A percentile compares a stretch with the other conserved stretches of the same genome.
Evolutionary conservation across 2,329 filamentous ascomycete species (phyloP).

Genomic region (Corinectria fuckeliana): DNA sequence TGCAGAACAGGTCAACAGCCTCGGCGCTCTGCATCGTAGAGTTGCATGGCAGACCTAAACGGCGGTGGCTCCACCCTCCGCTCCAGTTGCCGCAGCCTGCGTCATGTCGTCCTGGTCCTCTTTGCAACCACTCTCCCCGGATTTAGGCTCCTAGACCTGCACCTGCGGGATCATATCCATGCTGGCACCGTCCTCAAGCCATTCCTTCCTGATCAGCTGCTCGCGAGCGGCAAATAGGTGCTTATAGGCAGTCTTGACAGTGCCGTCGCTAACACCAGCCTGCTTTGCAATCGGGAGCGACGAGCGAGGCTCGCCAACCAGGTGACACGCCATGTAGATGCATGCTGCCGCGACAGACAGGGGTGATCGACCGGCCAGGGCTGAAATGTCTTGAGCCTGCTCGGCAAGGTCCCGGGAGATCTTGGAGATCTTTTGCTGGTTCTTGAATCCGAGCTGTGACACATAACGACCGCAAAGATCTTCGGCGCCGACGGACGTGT

Average conservation of each 20-base stretch:
- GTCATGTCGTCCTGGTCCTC: not conserved
- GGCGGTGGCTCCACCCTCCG: conserved; percentile 4
- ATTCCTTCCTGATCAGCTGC: conserved; percentile 75
- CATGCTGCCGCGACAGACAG: conserved; percentile 93
- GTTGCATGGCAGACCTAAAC: not conserved
- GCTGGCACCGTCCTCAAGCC: conserved; percentile 75
- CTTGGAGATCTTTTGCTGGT: conserved; percentile 75
- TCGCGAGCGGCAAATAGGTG: conserved; percentile 79
- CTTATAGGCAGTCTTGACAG: conserved; percentile 95
- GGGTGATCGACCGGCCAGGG: conserved; percentile 90
- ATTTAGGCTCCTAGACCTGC: conserved; percentile 37
- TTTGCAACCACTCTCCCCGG: not conserved
- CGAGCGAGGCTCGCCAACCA: conserved; percentile 78
- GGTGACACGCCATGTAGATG: conserved; percentile 93
- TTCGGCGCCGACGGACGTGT: conserved; percentile 79
- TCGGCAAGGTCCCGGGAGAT: conserved; percentile 81
- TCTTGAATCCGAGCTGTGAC: conserved; percentile 77
- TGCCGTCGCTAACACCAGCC: conserved; percentile 93
- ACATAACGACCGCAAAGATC: conserved; percentile 92
- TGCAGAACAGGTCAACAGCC: not conserved
- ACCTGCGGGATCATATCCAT: conserved; percentile 71
- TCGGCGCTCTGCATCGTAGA: not conserved
- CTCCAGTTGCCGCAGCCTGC: not conserved
- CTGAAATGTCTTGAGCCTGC: conserved; percentile 77
- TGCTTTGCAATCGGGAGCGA: conserved; percentile 88